phyloP scores from a whole-genome alignment of 208 protist species.

The Leishmania gerbilli region DNA sequence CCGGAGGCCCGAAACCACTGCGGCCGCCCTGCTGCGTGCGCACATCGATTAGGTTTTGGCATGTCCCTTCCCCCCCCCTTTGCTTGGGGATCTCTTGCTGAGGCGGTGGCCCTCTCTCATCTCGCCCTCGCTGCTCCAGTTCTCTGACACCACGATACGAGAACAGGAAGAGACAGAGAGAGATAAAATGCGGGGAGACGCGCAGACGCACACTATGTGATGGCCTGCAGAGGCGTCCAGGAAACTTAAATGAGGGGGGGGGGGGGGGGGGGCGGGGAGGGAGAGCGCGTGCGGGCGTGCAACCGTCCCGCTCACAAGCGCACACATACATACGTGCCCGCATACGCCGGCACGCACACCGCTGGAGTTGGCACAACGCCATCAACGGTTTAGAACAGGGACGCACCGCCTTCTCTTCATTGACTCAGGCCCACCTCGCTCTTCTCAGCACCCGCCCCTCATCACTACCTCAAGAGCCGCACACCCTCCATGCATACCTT shows the following conservation, averaged over 20 bases:
- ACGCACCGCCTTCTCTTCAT: not conserved
- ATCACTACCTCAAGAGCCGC: not conserved
- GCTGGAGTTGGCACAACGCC: not conserved
- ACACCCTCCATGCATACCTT: not conserved
- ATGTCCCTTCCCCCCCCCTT: not conserved
- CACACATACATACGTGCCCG: not conserved
- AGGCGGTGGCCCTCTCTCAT: not conserved
- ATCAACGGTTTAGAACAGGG: not conserved
- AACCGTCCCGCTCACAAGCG: not conserved
- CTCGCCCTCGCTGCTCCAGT: not conserved
- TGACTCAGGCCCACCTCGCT: not conserved
- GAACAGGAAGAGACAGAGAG: not conserved
- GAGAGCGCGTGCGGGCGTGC: not conserved
- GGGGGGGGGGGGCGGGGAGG: too few relatives aligned
- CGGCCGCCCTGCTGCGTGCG: not conserved
- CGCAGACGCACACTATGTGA: not conserved
- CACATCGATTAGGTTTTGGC: not conserved
- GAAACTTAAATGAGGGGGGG: too few relatives aligned
- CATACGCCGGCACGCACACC: not conserved
- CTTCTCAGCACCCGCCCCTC: not conserved
- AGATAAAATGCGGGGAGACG: too few relatives aligned
- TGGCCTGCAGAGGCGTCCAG: not conserved
- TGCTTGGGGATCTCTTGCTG: not conserved
- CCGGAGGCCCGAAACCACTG: not conserved
- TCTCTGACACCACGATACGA: not conserved